Percentiles rank a stretch among this genome's conserved stretches.
These are phyloP conservation scores for Hemileccinum rubropunctum DNA, from an alignment of 768 basidiomycete genomes.

Conservation along the genomic window DNA sequence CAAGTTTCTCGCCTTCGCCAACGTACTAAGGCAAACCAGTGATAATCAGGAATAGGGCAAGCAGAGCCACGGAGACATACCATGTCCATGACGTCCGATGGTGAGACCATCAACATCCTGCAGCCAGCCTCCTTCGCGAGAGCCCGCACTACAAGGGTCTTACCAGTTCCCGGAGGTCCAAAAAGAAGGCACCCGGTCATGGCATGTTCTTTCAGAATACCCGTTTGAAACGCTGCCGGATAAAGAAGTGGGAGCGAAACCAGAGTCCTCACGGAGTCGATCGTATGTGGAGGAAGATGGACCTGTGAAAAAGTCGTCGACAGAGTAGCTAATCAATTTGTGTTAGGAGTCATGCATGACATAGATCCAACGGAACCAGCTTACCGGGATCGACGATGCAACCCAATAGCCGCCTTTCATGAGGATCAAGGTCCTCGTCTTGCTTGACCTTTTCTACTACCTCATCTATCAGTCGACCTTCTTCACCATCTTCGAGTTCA, in stretches of 20 bases:
- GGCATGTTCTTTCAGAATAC: slow-evolving; percentile 86
- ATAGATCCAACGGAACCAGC: slow-evolving; percentile 14
- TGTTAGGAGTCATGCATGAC: slow-evolving; percentile 1
- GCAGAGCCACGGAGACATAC: slow-evolving; percentile 38
- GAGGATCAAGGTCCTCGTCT: slow-evolving; percentile 71
- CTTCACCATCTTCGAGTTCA: slow-evolving; percentile 35
- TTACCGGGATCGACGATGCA: slow-evolving; percentile 84
- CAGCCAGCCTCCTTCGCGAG: slow-evolving; percentile 93
- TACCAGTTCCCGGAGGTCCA: slow-evolving; percentile 92
- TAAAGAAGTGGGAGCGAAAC: slow-evolving; percentile 87
- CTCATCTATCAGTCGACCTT: slow-evolving; percentile 46
- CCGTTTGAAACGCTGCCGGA: slow-evolving; percentile 83
- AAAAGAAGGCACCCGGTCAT: slow-evolving; percentile 92
- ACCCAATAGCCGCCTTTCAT: slow-evolving; percentile 76
- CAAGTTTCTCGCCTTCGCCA: slow-evolving; percentile 87
- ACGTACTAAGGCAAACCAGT: slow-evolving; percentile 55
- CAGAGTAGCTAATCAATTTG: slow-evolving; percentile 51
- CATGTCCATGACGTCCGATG: slow-evolving; percentile 97
- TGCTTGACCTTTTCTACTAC: slow-evolving; percentile 75
- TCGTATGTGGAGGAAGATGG: slow-evolving; percentile 82
- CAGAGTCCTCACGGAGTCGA: slow-evolving; percentile 89
- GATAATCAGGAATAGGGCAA: neutral
- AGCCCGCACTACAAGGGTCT: slow-evolving; percentile 85
- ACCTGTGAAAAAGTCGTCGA: slow-evolving; percentile 86
- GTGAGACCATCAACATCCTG: slow-evolving; percentile 86